These are phyloP conservation scores for Torulaspora gathmanii DNA, from an alignment of 805 yeast species.

Conservation along the genomic window DNA sequence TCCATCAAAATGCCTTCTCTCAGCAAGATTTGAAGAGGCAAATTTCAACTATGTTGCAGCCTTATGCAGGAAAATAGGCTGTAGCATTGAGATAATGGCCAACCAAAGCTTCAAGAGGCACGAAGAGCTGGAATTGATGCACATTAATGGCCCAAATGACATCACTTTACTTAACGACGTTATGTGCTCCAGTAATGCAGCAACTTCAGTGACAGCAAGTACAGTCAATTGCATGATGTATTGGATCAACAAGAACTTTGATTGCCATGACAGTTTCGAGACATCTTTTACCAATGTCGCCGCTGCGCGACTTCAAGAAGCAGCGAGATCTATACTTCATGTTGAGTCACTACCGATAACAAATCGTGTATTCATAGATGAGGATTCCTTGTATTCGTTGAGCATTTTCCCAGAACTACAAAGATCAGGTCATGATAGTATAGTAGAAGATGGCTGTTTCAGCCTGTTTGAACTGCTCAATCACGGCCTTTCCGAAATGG, in stretches of 20 bases:
- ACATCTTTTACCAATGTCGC: background rate
- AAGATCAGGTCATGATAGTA: constrained; percentile 13
- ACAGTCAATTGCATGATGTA: constrained; percentile 12
- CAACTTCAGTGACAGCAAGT: constrained; percentile 7
- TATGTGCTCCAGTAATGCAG: constrained; percentile 2
- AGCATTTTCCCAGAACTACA: constrained; percentile 21
- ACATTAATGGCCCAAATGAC: constrained; percentile 1
- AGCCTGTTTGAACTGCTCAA: constrained; percentile 20
- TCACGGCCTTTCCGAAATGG: constrained; percentile 31
- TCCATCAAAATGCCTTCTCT: constrained; percentile 21
- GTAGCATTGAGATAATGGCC: constrained; percentile 14
- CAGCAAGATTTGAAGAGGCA: constrained; percentile 18
- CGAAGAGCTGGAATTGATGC: constrained; percentile 1
- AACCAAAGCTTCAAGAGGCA: constrained; percentile 9
- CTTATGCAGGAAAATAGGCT: constrained; percentile 8
- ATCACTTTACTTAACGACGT: constrained; percentile 6
- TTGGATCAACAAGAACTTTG: background rate
- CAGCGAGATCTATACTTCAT: background rate
- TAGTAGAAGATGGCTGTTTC: constrained; percentile 16
- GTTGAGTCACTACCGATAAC: constrained; percentile 8
- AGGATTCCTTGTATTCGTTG: constrained; percentile 25
- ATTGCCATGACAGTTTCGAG: background rate
- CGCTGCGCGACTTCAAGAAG: background rate
- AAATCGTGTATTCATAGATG: constrained; percentile 25
- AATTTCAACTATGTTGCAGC: constrained; percentile 8